Base-by-base conservation (phyloP, 108 stramenopile genomes). In the Pseudonitzschia pungens region DNA sequence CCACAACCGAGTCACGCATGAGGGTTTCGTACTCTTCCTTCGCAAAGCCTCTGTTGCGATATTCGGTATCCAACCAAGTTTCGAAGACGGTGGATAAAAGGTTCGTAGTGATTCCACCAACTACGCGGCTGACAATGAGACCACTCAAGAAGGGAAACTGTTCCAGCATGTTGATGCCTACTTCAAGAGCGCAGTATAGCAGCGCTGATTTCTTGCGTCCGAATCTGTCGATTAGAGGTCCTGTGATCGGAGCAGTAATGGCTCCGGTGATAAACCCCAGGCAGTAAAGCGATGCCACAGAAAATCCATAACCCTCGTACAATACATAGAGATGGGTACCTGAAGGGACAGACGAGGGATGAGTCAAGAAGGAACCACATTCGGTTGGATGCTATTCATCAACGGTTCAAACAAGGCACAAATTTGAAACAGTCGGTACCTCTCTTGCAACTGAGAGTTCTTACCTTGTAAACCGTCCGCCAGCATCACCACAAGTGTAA, bases 51-150 rank as follows among this genome's bases (percentile, higher is more conserved):
- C 77, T 52, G n/a, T 77, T 76, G 40, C 90, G 75, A 65, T 91
- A 89, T 70, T 89, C 94, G 12, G 88, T 78, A 36, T 91, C 91
- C 53, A 90, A 77, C 94, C 94, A 95, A 26, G 88, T 75, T 70
- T 95, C 94, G 69, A 95, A 95, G 29, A 87, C 88, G 24, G 83
- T 80, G 63, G 86, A 88, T 4, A 94, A 57, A 12, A 94, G 72
- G 42, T 84, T 84, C 15, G 90, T 91, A 3, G 90, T 85, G 59
- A 95, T 78, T 12, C 94, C 94, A 24, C 91, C 90, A 48, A 95
- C 68, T 69, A 95, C 75, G 52, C 94, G 85, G 29, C 91, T 90
- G 4, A 82, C 76, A 59, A 94, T 76, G 12, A 94, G 79, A 22
- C 82, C 72, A 16, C 64, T 36, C 8, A 88, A 74, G 72, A 83